Evolutionary conservation across 2,329 filamentous ascomycete species (phyloP).

Genomic region (Didymella segeticola): DNA sequence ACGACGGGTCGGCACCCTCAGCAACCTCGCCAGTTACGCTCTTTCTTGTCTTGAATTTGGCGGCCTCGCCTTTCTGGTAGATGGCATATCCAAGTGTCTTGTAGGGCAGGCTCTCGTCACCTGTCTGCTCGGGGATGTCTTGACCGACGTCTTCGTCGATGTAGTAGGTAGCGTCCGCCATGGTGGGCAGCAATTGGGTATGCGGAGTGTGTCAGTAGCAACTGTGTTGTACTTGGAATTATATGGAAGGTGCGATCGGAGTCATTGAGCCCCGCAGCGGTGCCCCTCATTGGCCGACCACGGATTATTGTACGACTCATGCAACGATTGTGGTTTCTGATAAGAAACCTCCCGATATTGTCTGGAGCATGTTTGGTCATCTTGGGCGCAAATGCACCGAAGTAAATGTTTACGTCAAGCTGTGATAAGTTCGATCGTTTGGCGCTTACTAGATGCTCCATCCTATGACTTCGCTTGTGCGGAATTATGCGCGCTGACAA

Average conservation of each 20-base stretch:
- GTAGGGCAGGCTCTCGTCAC: slow-evolving; percentile 77
- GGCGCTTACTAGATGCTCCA: background rate
- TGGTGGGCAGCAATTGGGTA: slow-evolving; percentile 41
- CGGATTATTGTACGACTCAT: slow-evolving; percentile 30
- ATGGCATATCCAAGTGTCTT: slow-evolving; percentile 82
- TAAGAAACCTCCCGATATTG: slow-evolving; percentile 14
- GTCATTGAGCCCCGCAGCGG: slow-evolving; percentile 27
- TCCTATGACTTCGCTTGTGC: slow-evolving; percentile 13
- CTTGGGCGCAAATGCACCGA: background rate
- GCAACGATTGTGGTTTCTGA: slow-evolving; percentile 24
- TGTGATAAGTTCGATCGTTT: background rate
- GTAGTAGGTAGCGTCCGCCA: slow-evolving; percentile 63
- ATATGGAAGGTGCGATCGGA: slow-evolving; percentile 24
- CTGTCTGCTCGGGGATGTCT: slow-evolving; percentile 70
- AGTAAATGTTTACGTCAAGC: background rate
- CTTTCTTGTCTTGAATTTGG: slow-evolving; percentile 72
- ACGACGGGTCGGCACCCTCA: slow-evolving; percentile 63
- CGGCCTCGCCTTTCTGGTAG: slow-evolving; percentile 69
- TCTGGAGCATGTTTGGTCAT: background rate
- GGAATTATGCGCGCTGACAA: slow-evolving; percentile 18
- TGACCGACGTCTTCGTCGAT: slow-evolving; percentile 81
- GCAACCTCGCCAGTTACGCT: slow-evolving; percentile 45
- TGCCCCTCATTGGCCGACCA: slow-evolving; percentile 26
- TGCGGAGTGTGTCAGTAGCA: slow-evolving; percentile 22
- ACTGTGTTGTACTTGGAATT: slow-evolving; percentile 33